Evolutionary conservation across 1,139 yeast species (phyloP).

Genomic region (Debaryomyces sp.): DNA sequence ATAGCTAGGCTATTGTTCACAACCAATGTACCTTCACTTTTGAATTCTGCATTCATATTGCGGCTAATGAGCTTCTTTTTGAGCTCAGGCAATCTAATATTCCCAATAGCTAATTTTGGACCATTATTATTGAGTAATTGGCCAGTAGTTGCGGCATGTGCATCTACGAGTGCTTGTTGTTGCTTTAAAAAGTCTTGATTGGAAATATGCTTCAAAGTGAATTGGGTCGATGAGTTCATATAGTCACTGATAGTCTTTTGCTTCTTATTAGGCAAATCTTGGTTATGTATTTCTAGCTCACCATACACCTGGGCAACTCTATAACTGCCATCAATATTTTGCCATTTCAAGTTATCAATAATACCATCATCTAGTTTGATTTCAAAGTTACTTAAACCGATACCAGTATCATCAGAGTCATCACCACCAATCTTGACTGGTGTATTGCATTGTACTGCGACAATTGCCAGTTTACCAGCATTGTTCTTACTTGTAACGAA

Average conservation of each 20-base stretch:
- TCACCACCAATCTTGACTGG: conserved; percentile 58
- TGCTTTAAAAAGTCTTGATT: conserved; percentile 17
- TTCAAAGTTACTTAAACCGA: conserved; percentile 64
- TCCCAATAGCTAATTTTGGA: conserved; percentile 78
- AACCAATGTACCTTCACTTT: conserved; percentile 90
- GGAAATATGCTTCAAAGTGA: conserved; percentile 32
- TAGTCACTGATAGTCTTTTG: conserved; percentile 30
- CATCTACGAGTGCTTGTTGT: conserved; percentile 12
- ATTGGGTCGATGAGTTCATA: conserved; percentile 39
- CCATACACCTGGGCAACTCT: conserved; percentile 85
- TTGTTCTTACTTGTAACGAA: conserved; percentile 17
- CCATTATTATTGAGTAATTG: conserved; percentile 20
- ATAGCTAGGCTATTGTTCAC: conserved; percentile 79
- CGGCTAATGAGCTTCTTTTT: conserved; percentile 59
- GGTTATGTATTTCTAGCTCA: conserved; percentile 52
- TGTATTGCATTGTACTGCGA: conserved; percentile 42
- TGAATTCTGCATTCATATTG: conserved; percentile 80
- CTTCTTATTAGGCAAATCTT: conserved; percentile 17
- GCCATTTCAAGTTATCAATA: conserved; percentile 76
- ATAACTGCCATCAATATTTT: conserved; percentile 76
- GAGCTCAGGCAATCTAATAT: conserved; percentile 79
- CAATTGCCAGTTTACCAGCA: conserved; percentile 31
- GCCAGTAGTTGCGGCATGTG: conserved; percentile 7
- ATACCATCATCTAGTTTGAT: conserved; percentile 71
- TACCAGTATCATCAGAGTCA: conserved; percentile 29